Base-by-base conservation (phyloP, 495 filamentous ascomycete genomes). In the Glonium stellatum region DNA sequence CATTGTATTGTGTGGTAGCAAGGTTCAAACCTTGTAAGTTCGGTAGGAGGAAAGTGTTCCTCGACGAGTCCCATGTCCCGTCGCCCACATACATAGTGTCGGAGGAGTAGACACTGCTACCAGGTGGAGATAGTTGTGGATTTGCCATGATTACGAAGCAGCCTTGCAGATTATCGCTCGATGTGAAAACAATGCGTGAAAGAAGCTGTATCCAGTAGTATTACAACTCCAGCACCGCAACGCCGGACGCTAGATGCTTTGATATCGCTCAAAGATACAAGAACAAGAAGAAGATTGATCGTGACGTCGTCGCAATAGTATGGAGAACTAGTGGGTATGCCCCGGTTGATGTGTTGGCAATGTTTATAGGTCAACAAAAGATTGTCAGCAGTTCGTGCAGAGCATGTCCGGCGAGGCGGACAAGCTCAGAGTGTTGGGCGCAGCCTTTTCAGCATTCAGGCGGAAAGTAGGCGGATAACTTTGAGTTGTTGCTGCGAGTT, bases 1-100 rank as follows among this genome's bases (percentile, higher is more conserved):
- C 91, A 84, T 96, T 96, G 74, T 95, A 95, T 73, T 80, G 84
- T 86, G 90, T 96, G n/a, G 90, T 96, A 55, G 86, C 89, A 73
- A 92, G 90, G 72, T 96, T 95, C 15, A 95, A 70, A 1, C 90
- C 91, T 70, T 87, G 79, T 39, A 96, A 73, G 74, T 93, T 93
- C 23, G 91, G 91, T 48, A 96, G 74, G 50, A 96, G 79, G 73
- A 96, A 96, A 9, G 85, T 87, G 73, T 96, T 91, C 72, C 86
- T 83, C 59, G 80, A 76, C 23, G 81, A 80, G 66, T 96, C 89
- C 91, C 91, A 96, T 31, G 91, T 96, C 31, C 91, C 91, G 76
- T 96, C 91, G 59, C 91, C 91, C 18, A 96, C 91, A 63, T 80
- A 82, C 73, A 95, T 77, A 44, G 87, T 92, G 72, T 89, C 81